Evolutionary conservation across 768 basidiomycete genomes (phyloP).

Genomic region (Pisolithus microcarpus): DNA sequence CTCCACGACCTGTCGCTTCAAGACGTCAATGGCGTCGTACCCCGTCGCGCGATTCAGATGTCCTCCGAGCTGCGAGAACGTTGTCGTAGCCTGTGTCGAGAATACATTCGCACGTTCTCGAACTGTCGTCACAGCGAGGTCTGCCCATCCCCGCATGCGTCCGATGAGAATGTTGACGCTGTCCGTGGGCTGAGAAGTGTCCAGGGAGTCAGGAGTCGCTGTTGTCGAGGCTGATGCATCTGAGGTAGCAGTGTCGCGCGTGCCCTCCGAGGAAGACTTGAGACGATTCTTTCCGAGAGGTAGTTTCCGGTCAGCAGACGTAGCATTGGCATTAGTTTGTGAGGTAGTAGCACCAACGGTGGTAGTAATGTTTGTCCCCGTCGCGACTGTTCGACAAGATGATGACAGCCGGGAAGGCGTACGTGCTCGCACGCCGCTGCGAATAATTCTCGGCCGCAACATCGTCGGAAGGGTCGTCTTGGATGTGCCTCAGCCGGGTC

Average conservation of each 20-base stretch:
- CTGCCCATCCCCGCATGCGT: conserved; percentile 41
- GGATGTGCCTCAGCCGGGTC: not conserved
- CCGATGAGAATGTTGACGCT: conserved; percentile 31
- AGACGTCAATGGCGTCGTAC: conserved; percentile 80
- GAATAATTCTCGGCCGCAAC: not conserved
- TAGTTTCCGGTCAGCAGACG: not conserved
- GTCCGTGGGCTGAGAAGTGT: conserved; percentile 1
- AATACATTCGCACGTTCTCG: conserved; percentile 53
- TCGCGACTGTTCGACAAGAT: not conserved
- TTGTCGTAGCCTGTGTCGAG: conserved; percentile 47
- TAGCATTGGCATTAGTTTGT: not conserved
- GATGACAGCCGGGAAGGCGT: not conserved
- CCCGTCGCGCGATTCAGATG: conserved; percentile 86
- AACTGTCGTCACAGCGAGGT: conserved; percentile 24
- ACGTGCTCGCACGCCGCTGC: not conserved
- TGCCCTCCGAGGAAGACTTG: not conserved
- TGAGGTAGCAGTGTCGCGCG: not conserved
- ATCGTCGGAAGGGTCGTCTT: not conserved
- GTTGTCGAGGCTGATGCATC: not conserved
- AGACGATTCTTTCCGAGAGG: not conserved
- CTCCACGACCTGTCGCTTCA: conserved; percentile 70
- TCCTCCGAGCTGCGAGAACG: conserved; percentile 66
- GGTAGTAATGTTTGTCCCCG: not conserved
- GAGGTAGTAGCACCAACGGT: no score
- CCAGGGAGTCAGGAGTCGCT: not conserved